Conservation (phyloP, 495 filamentous ascomycete genomes). For the Penicillium coffeae region DNA sequence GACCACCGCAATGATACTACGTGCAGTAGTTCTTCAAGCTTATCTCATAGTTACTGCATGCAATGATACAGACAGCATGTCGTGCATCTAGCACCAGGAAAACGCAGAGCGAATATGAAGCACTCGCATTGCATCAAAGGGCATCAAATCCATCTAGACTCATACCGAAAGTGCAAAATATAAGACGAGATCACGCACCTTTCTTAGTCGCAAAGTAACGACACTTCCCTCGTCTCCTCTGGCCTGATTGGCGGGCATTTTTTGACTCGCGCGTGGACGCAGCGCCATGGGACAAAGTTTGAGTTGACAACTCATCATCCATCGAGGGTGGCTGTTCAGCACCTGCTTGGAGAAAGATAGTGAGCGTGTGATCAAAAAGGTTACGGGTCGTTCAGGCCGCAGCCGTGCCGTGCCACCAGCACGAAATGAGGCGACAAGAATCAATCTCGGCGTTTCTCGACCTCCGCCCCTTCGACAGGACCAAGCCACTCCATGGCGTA, state of each 20-base stretch:
- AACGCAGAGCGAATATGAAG: no score
- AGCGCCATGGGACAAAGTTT: constrained; percentile 26
- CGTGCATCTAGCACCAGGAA: no score
- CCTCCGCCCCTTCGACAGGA: background rate
- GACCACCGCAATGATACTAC: no score
- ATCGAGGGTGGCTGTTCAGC: constrained; percentile 10
- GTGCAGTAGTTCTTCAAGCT: no score
- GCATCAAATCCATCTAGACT: background rate
- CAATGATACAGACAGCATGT: no score
- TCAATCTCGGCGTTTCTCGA: background rate
- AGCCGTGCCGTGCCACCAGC: constrained; percentile 3
- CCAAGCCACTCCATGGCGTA: background rate
- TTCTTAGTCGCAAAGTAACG: constrained; percentile 27
- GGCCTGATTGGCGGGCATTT: constrained; percentile 19
- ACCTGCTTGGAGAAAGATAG: constrained; percentile 14
- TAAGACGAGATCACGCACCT: constrained; percentile 12
- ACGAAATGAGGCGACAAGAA: background rate
- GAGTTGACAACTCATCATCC: constrained; percentile 32
- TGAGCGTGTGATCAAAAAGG: constrained; percentile 39
- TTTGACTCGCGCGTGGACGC: constrained; percentile 13
- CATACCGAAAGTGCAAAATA: background rate
- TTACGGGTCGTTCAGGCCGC: constrained; percentile 26
- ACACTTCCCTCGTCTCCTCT: constrained; percentile 19
- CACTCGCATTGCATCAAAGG: no score
- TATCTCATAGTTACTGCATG: no score